Evolutionary conservation across 768 basidiomycete species (phyloP).

Genomic region (Leccinellum albellum): DNA sequence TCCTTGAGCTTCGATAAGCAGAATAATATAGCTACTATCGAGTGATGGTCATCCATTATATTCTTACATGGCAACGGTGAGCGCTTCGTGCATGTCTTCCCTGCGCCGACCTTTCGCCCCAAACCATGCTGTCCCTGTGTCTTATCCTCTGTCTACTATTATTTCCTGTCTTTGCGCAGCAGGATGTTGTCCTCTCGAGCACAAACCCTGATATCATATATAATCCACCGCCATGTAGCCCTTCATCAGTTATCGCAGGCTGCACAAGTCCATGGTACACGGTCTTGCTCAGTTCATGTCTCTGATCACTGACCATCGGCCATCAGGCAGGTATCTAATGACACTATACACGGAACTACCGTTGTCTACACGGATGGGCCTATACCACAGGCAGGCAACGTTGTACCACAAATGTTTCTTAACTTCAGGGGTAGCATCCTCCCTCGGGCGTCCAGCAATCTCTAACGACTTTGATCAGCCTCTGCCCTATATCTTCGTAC

Average conservation of each 20-base stretch:
- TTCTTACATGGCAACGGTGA: conserved; percentile 6
- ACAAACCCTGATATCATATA: conserved; percentile 27
- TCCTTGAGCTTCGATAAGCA: neutral
- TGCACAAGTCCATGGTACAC: conserved; percentile 29
- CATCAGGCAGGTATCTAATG: conserved; percentile 22
- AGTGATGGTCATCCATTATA: neutral
- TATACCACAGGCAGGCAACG: conserved; percentile 35
- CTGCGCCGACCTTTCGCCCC: neutral
- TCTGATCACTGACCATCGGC: neutral
- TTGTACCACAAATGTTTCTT: conserved; percentile 57
- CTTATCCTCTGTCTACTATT: conserved; percentile 12
- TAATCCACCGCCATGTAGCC: conserved; percentile 22
- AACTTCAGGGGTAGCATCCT: conserved; percentile 45
- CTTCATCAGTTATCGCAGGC: conserved; percentile 6
- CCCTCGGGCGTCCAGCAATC: neutral
- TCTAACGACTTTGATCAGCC: conserved; percentile 30
- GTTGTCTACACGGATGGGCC: conserved; percentile 42
- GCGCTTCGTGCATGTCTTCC: neutral
- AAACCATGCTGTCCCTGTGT: conserved; percentile 25
- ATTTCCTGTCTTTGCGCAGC: conserved; percentile 12
- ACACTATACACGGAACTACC: conserved; percentile 9
- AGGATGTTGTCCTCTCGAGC: conserved; percentile 21
- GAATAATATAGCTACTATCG: conserved; percentile 12
- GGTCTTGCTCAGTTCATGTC: neutral
- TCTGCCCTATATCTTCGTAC: conserved; percentile 43